Base-by-base conservation (phyloP, 129 eudicot genomes). In the Sambucus nigra region DNA sequence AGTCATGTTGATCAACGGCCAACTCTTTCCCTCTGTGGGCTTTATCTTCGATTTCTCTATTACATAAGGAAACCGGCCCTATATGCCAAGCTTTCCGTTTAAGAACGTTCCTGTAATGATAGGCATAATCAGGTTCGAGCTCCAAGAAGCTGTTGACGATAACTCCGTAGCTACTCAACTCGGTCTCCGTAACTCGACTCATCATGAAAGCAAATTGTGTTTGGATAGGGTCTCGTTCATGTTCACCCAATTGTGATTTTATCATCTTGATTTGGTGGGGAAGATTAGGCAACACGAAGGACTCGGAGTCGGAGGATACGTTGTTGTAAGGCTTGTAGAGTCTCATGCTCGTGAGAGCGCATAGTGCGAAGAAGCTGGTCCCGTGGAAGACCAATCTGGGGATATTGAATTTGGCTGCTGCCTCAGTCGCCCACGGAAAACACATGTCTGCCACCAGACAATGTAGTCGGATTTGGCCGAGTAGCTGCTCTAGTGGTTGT, bases 321-420 rank as follows among this genome's bases (percentile, higher is more conserved):
- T 18, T n/a, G 17, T 40, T 57, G 32, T 27, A 61, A 27, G 76
- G 94, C 65, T 59, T 44, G 47, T 70, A 8, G 14, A 31, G 54
- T n/a, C 35, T 49, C 12, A 75, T 23, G 1, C 50, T 32, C 14
- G 78, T 59, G 0, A 53, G 0, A 14, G 47, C 71, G 69, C 82
- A 80, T 0, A 53, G 41, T 0, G 87, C 7, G 14, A 88, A 84
- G 25, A 57, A 77, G 13, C 80, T 52, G 0, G 65, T 61, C 4
- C 92, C 94, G 25, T 77, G 79, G 53, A 88, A 88, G 24, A 71
- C 80, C 55, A 89, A 22, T 39, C 88, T 48, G 0, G 95, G 95
- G 41, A 89, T 76, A 26, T 71, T 55, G 26, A 75, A 73, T 29
- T 71, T 76, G 38, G 83, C 76, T 0, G 97, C 93, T n/a, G 61